These are phyloP conservation scores for Scheffersomyces illinoinensis DNA, from an alignment of 1,139 yeast species.

Conservation along the genomic window DNA sequence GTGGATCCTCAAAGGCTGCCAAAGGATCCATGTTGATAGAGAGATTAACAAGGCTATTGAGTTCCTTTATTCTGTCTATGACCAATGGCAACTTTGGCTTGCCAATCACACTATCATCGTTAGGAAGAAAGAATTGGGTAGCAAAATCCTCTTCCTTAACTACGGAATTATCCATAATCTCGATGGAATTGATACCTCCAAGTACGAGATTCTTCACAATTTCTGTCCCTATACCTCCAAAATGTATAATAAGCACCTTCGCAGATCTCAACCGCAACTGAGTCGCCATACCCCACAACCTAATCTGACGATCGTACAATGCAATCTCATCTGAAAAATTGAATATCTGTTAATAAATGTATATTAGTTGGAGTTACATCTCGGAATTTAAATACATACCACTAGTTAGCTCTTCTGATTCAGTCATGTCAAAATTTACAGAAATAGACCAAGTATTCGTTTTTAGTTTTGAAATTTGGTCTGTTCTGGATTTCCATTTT, in stretches of 20 bases:
- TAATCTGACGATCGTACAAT: constrained; percentile 88
- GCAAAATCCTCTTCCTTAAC: constrained; percentile 68
- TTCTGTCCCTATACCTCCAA: constrained; percentile 78
- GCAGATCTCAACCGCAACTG: constrained; percentile 80
- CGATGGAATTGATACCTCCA: constrained; percentile 83
- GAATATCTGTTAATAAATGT: constrained; percentile 2
- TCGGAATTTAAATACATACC: not conserved
- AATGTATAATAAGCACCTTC: constrained; percentile 62
- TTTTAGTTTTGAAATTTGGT: not conserved
- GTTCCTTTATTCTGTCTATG: constrained; percentile 55
- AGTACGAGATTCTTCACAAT: constrained; percentile 80
- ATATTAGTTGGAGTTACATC: not conserved
- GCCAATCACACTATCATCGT: constrained; percentile 50
- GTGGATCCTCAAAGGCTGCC: constrained; percentile 17
- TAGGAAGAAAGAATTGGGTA: constrained; percentile 76
- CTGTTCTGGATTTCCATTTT: not conserved
- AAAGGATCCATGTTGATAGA: constrained; percentile 40
- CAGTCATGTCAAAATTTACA: not conserved
- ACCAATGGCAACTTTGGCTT: constrained; percentile 56
- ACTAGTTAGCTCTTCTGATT: not conserved
- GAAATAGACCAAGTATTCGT: not conserved
- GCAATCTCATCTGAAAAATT: constrained; percentile 71
- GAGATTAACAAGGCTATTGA: constrained; percentile 75
- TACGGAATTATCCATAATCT: constrained; percentile 60
- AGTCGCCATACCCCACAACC: constrained; percentile 96